Base-by-base conservation (phyloP, 768 basidiomycete genomes). In the Boletales sp. region DNA sequence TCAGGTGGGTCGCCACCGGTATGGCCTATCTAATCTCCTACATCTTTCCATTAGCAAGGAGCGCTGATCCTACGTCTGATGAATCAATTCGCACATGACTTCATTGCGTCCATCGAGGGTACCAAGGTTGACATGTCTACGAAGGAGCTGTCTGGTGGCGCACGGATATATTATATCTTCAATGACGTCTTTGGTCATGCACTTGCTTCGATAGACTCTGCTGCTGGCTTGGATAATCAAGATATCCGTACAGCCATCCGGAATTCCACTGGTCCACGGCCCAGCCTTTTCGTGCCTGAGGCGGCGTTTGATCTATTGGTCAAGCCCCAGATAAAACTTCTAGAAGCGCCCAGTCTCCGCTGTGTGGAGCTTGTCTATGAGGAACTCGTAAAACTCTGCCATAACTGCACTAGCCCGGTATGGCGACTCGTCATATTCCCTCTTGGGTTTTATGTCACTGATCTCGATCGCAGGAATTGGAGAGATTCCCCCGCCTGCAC, bases 331-430 rank as follows among this genome's bases (percentile, higher is more conserved):
- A 97, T 99, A 67, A 94, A 97, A 72, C 75, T 98, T 19, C 72
- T 99, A 43, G 95, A 98, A 69, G 82, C 91, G 11, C 97, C 97
- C 13, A 92, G 91, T 71, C 69, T 97, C 70, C 79, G 97, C 38
- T 99, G 97, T 59, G 97, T 98, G 17, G 97, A 98, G 68, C 72
- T 99, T 59, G 97, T 99, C 8, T 99, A 99, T 66, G 97, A 99
- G 68, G 97, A 99, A 69, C 74, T 99, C 47, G 97, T 99, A 56
- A 98, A 98, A 76, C 94, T 99, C 40, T 98, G 97, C 69, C 97
- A 99, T 66, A 98, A 95, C 63, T 97, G 95, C 71, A 97, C 95
- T 4, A 89, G 89, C 66, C 67, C 80, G 44, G 94, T 94, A 63
- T 64, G 82, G 70, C 21, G n/a, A 34, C 43, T 43, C 17, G 27